Evolutionary conservation across 192 early-diverging fungal genomes (phyloP).

Genomic region (Diversispora eburnea): DNA sequence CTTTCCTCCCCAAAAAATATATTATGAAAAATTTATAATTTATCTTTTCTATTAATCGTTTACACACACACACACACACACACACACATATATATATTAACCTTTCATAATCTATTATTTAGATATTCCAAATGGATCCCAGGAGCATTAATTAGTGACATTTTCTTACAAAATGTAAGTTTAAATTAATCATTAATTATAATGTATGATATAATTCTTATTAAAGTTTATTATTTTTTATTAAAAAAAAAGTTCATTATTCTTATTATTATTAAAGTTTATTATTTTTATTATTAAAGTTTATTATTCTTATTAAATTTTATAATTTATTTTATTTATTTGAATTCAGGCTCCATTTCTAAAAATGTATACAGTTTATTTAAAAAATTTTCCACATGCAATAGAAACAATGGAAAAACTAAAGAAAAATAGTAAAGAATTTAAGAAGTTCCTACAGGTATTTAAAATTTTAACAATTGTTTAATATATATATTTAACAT

Average conservation of each 20-base stretch:
- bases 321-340: not conserved
- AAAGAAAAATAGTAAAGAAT: conserved; percentile 26
- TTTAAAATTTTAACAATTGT: not conserved
- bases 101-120: not conserved
- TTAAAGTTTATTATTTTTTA: no score
- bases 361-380: conserved; percentile 81
- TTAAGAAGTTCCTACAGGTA: conserved; percentile 29
- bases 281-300: no score
- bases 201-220: no score
- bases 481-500: not conserved
- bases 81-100: no score
- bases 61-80: no score
- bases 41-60: no score
- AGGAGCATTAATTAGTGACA: conserved; percentile 15
- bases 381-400: conserved; percentile 81
- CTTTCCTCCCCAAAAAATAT: no score
- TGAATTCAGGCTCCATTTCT: conserved; percentile 52
- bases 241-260: no score
- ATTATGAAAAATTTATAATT: no score
- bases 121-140: conserved; percentile 11
- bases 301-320: not conserved
- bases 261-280: no score
- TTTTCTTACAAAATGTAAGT: conserved; percentile 27
- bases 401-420: conserved; percentile 26
- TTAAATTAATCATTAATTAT: not conserved